phyloP scores from a whole-genome alignment of 495 filamentous ascomycete species.

The Daldinia vernicosa region DNA sequence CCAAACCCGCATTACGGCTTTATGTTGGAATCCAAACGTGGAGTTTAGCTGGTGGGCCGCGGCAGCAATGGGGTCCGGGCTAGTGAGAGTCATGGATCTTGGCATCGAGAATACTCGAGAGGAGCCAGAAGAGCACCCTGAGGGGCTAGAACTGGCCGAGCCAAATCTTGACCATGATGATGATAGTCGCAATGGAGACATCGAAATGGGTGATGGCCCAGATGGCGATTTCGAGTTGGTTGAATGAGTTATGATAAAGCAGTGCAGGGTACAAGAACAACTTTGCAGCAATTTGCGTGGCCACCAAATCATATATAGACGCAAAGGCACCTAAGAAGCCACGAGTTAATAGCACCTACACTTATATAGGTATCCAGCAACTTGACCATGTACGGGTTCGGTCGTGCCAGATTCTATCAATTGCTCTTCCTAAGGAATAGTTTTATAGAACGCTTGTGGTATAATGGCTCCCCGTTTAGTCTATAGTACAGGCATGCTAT shows the following conservation, averaged over 20 bases:
- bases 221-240: slow-evolving; percentile 35
- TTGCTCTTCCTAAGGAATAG: not conserved
- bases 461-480: not conserved
- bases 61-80: slow-evolving; percentile 59
- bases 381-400: not conserved
- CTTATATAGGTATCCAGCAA: not conserved
- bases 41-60: slow-evolving; percentile 63
- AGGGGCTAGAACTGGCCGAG: not conserved
- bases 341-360: not conserved
- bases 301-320: not conserved
- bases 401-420: not conserved
- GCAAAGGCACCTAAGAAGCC: not conserved
- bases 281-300: not conserved
- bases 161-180: not conserved
- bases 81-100: slow-evolving; percentile 58
- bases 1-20: slow-evolving; percentile 54
- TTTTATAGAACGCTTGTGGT: not conserved
- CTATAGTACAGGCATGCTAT: not conserved
- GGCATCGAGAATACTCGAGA: slow-evolving; percentile 44
- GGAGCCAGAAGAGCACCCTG: slow-evolving; percentile 7
- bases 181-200: slow-evolving; percentile 6
- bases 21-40: slow-evolving; percentile 59
- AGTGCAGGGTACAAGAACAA: not conserved
- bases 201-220: slow-evolving; percentile 20
- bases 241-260: not conserved